phyloP scores from a whole-genome alignment of 148 eudicot genomes.

The Spergularia marina region DNA sequence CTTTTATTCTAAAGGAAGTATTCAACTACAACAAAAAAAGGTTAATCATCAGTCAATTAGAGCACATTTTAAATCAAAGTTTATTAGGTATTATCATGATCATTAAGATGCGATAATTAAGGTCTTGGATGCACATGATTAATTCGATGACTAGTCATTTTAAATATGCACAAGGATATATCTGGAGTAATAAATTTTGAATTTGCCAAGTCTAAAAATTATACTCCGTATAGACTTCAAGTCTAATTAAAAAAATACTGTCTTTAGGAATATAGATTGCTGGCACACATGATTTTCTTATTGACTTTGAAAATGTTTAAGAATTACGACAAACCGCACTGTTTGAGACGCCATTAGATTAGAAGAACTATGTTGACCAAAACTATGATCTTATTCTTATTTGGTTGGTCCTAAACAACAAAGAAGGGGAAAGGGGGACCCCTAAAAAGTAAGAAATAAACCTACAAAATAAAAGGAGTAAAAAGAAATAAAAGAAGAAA shows the following conservation, averaged over 20 bases:
- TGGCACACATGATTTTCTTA: too few relatives aligned
- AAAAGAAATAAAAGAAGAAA: slow-evolving; percentile 1
- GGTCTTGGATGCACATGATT: background rate
- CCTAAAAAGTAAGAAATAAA: background rate
- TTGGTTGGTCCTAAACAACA: background rate
- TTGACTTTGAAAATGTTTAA: too few relatives aligned
- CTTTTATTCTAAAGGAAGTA: background rate
- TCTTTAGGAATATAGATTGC: too few relatives aligned
- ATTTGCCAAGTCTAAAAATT: too few relatives aligned
- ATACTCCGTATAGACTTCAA: too few relatives aligned
- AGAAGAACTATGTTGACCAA: background rate
- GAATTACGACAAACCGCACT: too few relatives aligned
- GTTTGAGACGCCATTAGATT: too few relatives aligned
- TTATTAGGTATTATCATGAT: slow-evolving; percentile 16
- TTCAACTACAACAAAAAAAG: background rate
- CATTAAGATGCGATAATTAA: background rate
- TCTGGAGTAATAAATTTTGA: too few relatives aligned
- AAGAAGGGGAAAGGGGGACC: background rate
- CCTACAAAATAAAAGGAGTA: too few relatives aligned
- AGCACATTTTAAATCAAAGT: background rate
- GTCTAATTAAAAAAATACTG: too few relatives aligned
- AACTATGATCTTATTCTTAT: background rate
- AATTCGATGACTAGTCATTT: too few relatives aligned
- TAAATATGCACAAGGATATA: too few relatives aligned
- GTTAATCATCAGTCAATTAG: background rate